These are phyloP conservation scores for Leccinum pachyderme DNA, from an alignment of 1,284 basidiomycete species.

Conservation along the genomic window DNA sequence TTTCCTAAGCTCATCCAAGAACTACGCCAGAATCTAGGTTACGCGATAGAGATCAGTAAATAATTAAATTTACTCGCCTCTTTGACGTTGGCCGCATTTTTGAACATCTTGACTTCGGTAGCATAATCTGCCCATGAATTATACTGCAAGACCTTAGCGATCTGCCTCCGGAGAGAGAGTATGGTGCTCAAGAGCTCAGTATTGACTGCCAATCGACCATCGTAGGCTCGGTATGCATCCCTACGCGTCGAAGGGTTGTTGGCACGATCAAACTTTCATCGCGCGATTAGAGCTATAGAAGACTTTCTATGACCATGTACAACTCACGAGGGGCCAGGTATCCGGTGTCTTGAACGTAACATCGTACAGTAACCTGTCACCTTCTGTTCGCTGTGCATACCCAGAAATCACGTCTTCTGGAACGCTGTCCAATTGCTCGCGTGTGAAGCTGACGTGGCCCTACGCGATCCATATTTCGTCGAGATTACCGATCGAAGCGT, in stretches of 20 bases:
- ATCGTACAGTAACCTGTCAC: conserved; percentile 57
- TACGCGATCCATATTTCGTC: conserved; percentile 24
- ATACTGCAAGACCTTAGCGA: conserved; percentile 68
- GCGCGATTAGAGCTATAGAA: not conserved
- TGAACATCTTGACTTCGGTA: conserved; percentile 83
- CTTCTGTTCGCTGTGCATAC: conserved; percentile 62
- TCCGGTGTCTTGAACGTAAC: conserved; percentile 59
- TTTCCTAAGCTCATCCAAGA: conserved; percentile 67
- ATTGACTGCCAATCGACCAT: conserved; percentile 64
- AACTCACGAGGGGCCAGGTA: conserved; percentile 68
- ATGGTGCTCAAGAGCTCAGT: conserved; percentile 64
- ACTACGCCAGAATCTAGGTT: conserved; percentile 33
- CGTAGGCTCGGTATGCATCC: conserved; percentile 59
- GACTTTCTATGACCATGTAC: not conserved
- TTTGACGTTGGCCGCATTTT: conserved; percentile 45
- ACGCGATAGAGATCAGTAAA: not conserved
- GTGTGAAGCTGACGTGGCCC: conserved; percentile 63
- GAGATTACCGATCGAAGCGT: not conserved
- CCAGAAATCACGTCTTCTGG: conserved; percentile 75
- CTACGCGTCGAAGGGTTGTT: conserved; percentile 65
- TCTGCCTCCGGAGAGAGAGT: conserved; percentile 64
- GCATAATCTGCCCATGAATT: conserved; percentile 77
- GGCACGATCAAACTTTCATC: conserved; percentile 69
- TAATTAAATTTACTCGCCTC: conserved; percentile 38
- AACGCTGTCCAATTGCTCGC: conserved; percentile 75